Base-by-base conservation (phyloP, 495 filamentous ascomycete species). In the Tuber melanosporum region DNA sequence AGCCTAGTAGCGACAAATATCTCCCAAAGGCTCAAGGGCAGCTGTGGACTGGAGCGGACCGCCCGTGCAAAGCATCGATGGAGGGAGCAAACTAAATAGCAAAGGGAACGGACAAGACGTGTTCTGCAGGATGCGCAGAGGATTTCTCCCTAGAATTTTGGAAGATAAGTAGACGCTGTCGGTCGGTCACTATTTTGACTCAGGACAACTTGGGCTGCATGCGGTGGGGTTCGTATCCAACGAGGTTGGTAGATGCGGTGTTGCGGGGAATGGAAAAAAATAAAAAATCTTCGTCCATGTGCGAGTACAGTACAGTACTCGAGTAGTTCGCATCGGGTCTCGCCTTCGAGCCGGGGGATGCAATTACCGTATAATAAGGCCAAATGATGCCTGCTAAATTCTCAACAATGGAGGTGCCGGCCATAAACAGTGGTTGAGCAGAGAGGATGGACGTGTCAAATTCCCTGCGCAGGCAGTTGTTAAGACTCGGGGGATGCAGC, bases 341-440 rank as follows among this genome's bases (percentile, higher is more conserved):
- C 26, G 57, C 57, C 57, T 66, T 66, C 26, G 26, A 36, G 57
- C 26, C 5, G 57, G 17, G 26, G 17, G 26, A 66, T 66, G 57
- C 32, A 66, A 66, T 66, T 36, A n/a, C n/a, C n/a, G n/a, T n/a
- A 62, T 62, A 62, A 32, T 32, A 36, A 66, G 26, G 57, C 26
- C 57, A 66, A 66, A 66, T 36, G 57, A 66, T 66, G 57, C 26
- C 26, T 66, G 57, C 57, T 66, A 36, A 36, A 66, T 66, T 36
- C 57, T 32, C 57, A 66, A 19, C 57, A 66, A 26, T 17, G 57
- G 32, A 66, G 26, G 57, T 62, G 57, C 15, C 57, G 26, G 26
- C 3, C 26, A 66, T 36, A 36, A 66, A 36, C 14, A 4, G 26
- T 66, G 57, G 57, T 66, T 66, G 57, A 66, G 26, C 26, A 66